These are phyloP conservation scores for Sphaerulina populicola DNA, from an alignment of 2,329 filamentous ascomycete species.

Conservation along the genomic window DNA sequence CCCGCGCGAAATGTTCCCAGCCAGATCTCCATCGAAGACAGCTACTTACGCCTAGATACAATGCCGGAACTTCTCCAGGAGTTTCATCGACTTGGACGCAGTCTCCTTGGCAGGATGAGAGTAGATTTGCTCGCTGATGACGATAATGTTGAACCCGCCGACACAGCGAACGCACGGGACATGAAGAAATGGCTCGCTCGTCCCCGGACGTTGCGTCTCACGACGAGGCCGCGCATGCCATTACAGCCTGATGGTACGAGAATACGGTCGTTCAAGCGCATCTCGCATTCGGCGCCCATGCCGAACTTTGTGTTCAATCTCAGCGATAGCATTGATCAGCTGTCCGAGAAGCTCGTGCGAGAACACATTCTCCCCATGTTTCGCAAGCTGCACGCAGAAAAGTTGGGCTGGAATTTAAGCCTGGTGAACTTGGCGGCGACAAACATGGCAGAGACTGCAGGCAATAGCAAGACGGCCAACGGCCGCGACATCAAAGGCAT, in stretches of 20 bases:
- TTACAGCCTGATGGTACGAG: slow-evolving; percentile 48
- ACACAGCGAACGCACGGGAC: slow-evolving; percentile 30
- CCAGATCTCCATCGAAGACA: slow-evolving; percentile 93
- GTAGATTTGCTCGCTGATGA: slow-evolving; percentile 59
- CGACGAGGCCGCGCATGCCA: slow-evolving; percentile 57
- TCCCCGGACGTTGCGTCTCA: slow-evolving; percentile 72
- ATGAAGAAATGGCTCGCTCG: slow-evolving; percentile 61
- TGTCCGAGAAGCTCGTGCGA: slow-evolving; percentile 61
- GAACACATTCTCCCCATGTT: slow-evolving; percentile 66
- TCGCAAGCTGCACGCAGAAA: slow-evolving; percentile 61
- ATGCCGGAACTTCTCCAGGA: slow-evolving; percentile 58
- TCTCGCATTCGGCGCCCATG: slow-evolving; percentile 65
- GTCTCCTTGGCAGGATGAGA: slow-evolving; percentile 69
- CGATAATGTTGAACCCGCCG: slow-evolving; percentile 25
- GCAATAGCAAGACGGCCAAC: slow-evolving; percentile 37
- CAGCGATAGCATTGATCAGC: slow-evolving; percentile 47
- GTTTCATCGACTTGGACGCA: slow-evolving; percentile 58
- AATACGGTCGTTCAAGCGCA: slow-evolving; percentile 56
- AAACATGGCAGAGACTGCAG: slow-evolving; percentile 58
- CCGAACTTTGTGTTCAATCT: slow-evolving; percentile 66
- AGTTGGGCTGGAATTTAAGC: slow-evolving; percentile 66
- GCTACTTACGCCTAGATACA: slow-evolving; percentile 64
- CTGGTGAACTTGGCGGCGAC: slow-evolving; percentile 80
- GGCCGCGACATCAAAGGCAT: slow-evolving; percentile 73
- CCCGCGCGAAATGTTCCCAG: slow-evolving; percentile 63